Evolutionary conservation across 495 filamentous ascomycete genomes (phyloP), one percentile per base, ranked within the genome.

Genomic region (Hypoxylon trugodes): DNA sequence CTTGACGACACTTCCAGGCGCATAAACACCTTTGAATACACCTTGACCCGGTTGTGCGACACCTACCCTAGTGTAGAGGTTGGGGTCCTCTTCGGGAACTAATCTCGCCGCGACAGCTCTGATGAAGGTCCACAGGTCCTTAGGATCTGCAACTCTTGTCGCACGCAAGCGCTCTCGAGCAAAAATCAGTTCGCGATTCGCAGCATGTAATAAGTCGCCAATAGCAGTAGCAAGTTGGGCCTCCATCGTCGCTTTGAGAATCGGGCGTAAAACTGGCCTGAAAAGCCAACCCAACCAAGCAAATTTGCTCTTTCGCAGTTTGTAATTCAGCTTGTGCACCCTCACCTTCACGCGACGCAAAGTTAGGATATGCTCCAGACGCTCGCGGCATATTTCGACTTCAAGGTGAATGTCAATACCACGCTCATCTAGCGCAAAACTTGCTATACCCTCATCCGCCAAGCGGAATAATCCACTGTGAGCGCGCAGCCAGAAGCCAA

Each of bases 371-470:
- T 93, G 85, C 59, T 96, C 92, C 0, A 94, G 70, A 4, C 82
- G 77, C 58, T 90, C 87, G 30, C 85, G 84, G 33, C 87, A 88
- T 32, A 98, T 82, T 63, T 96, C 91, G 3, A 97, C 76, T 60
- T 94, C 90, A 3, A 96, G 74, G 21, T 90, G 83, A 49, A 98
- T 85, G 69, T 98, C 94, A 45, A 97, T 85, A 1, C 94, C 94
- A 4, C 90, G 82, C 45, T 90, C 86, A 74, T 97, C 93, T 6
- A 98, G 86, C 21, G 82, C 84, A 73, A 97, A 92, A 45, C 87
- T 90, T 24, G 89, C 90, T 28, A 96, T 90, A 16, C 94, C 94
- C 69, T 92, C 84, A 68, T 96, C 91, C 25, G 82, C 84, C 16
- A 96, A 76, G 28, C 82, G 86, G 43, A 91, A 76, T 2, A 87